Evolutionary conservation across 2,329 filamentous ascomycete species (phyloP), one percentile per base, ranked within the genome.

Genomic region (Chaetothyriales sp.): DNA sequence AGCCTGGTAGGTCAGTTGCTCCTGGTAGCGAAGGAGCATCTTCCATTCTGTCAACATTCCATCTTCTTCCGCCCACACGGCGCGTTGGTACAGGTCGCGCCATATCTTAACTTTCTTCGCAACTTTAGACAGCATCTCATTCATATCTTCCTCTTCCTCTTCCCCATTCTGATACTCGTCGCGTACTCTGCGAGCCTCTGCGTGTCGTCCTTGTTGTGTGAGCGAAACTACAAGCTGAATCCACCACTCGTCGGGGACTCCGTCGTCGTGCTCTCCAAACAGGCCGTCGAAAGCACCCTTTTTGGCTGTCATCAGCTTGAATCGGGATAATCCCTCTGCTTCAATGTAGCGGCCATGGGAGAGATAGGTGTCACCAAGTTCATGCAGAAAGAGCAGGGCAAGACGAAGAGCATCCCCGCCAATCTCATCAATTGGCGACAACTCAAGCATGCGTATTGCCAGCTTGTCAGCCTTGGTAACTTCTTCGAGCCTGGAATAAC

Each of bases 271-370:
- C 5, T 26, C 44, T 18, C 47, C 46, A 25, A 18, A n/a, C 26
- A 48, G 26, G 10, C 22, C 26, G 28, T 36, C 44, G 36, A 53
- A 42, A 18, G 51, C 45, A 39, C 42, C 32, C 7, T 18, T 42
- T 32, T 51, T 49, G 3, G 44, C 46, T 2, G 20, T 19, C 26
- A 22, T 32, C 15, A 50, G 28, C 22, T 47, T 54, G 22, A 46
- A 52, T 20, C 52, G 45, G 28, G 43, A 50, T 15, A 54, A 5
- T 18, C 43, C 52, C 47, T 54, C 52, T 3, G 52, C 52, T 42
- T 54, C 52, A 4, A 52, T 46, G 18, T 39, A n/a, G 7, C 52
- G 43, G 43, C 52, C 52, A 42, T 49, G 39, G 15, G 25, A 22
- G 12, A 49, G 44, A 28, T 51, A 46, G 8, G 28, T 25, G 15